Percentiles rank a stretch among this genome's conserved stretches.
These are phyloP conservation scores for Pythium aphanidermatum DNA, from an alignment of 352 stramenopile genomes.

Conservation along the genomic window DNA sequence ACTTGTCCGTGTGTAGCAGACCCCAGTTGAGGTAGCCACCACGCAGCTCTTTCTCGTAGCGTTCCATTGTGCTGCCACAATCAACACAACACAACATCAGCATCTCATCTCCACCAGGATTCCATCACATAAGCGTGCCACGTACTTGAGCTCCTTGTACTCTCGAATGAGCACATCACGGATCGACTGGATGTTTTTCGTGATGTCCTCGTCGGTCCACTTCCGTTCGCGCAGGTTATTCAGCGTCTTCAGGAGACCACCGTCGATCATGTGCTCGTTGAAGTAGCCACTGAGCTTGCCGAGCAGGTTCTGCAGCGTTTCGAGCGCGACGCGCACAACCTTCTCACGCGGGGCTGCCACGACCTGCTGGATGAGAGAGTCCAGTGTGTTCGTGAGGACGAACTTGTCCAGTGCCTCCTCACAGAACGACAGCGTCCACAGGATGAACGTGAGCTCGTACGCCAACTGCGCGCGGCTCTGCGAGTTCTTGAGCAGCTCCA, in stretches of 20 bases:
- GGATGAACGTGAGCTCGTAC: constrained; percentile 96
- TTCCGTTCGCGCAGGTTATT: constrained; percentile 91
- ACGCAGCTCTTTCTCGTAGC: constrained; percentile 95
- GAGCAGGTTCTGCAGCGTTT: constrained; percentile 86
- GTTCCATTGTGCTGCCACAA: constrained; percentile 88
- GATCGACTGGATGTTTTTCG: constrained; percentile 68
- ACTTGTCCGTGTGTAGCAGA: constrained; percentile 96
- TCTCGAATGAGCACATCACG: constrained; percentile 79
- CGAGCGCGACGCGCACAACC: constrained; percentile 93
- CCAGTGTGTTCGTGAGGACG: constrained; percentile 49
- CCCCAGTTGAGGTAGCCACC: constrained; percentile 95
- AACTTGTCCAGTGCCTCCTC: constrained; percentile 81
- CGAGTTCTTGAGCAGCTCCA: constrained; percentile 69
- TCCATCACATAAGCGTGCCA: background rate
- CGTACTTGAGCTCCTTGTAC: constrained; percentile 87
- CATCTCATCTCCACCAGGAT: background rate
- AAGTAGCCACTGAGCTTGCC: constrained; percentile 79
- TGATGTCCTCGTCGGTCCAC: constrained; percentile 95
- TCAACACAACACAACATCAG: background rate
- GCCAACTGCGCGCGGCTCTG: constrained; percentile 91
- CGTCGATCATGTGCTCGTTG: constrained; percentile 95
- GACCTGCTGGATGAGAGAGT: constrained; percentile 74
- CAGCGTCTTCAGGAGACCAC: constrained; percentile 93
- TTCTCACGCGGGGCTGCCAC: constrained; percentile 96
- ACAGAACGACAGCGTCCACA: constrained; percentile 96